phyloP scores from a whole-genome alignment of 1,284 basidiomycete species.

The Laetiporus sulphureus region DNA sequence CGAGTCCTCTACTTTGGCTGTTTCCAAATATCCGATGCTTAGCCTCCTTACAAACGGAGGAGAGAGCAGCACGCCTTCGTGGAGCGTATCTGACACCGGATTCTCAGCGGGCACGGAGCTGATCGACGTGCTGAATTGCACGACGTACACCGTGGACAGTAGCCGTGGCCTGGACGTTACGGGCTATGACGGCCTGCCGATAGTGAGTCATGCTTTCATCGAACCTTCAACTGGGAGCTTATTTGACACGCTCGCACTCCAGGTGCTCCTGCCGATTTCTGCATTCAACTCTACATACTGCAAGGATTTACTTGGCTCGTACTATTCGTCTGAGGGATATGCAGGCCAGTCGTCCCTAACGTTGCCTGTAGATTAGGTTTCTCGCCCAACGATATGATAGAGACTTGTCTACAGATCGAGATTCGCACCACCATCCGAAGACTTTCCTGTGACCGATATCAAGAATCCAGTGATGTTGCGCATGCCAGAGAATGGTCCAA shows the following conservation, averaged over 20 bases:
- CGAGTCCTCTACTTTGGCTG: slow-evolving; percentile 41
- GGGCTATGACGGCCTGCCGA: slow-evolving; percentile 33
- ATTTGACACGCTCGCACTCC: neutral
- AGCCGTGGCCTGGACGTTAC: slow-evolving; percentile 35
- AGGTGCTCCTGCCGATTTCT: slow-evolving; percentile 20
- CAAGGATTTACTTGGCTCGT: neutral
- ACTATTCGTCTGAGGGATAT: no score
- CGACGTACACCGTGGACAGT: slow-evolving; percentile 34
- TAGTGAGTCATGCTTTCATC: slow-evolving; percentile 22
- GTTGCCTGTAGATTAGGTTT: no score
- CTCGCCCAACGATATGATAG: no score
- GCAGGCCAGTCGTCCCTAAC: no score
- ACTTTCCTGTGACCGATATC: no score
- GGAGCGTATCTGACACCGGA: slow-evolving; percentile 39
- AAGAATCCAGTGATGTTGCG: no score
- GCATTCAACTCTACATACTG: slow-evolving; percentile 13
- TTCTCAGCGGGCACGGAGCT: slow-evolving; percentile 43
- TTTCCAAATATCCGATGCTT: slow-evolving; percentile 63
- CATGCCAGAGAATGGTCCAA: no score
- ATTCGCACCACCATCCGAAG: no score
- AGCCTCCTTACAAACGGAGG: slow-evolving; percentile 66
- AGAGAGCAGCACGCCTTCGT: slow-evolving; percentile 27
- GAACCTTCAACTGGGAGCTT: neutral
- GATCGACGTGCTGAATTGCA: slow-evolving; percentile 58
- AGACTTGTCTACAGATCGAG: no score